Base-by-base conservation (phyloP, 805 yeast genomes). In the Ogataea methanolica region DNA sequence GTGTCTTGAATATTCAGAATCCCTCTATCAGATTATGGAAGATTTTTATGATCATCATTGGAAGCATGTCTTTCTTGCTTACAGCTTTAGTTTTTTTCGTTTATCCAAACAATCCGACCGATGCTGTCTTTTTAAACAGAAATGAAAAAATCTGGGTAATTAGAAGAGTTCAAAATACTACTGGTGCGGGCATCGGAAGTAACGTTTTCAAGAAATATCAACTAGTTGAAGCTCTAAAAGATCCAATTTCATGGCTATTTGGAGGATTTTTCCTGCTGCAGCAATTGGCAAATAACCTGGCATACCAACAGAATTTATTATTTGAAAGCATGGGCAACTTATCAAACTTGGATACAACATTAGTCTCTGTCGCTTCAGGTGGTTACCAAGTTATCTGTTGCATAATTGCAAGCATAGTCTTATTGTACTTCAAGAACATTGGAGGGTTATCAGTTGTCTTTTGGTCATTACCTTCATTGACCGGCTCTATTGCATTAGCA, bases 21-120 rank as follows among this genome's bases (percentile, higher is more conserved):
- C 33, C 60, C 1, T 47, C 70, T 12, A 59, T 59, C 1, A 65
- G 66, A 12, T 47, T 53, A 26, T 83, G 87, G 85, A 75, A 76
- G 54, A 58, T 82, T 16, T 73, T 80, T 46, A 75, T 73, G 62
- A 73, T 82, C 33, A 74, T 80, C 43, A 71, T 77, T 45, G 88
- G 86, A 42, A 75, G 79, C 14, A 59, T 78, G 37, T 78, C 86
- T 0, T 65, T 80, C 21, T 23, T 74, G 19, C 49, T 71, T 35
- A 59, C 72, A 2, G 39, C 68, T 2, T 41, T 67, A 5, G 59
- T 73, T 4, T 57, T 62, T 44, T 68, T 70, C 49, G 44, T 70
- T 19, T 81, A 78, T 55, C 88, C 87, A 37, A 71, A 74, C 49
- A 78, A 80, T 58, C 86, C 86, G 15, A 60, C 81, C 0, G 70